Conservation (phyloP, 1,139 yeast species). For the Blastobotrys aristatus region DNA sequence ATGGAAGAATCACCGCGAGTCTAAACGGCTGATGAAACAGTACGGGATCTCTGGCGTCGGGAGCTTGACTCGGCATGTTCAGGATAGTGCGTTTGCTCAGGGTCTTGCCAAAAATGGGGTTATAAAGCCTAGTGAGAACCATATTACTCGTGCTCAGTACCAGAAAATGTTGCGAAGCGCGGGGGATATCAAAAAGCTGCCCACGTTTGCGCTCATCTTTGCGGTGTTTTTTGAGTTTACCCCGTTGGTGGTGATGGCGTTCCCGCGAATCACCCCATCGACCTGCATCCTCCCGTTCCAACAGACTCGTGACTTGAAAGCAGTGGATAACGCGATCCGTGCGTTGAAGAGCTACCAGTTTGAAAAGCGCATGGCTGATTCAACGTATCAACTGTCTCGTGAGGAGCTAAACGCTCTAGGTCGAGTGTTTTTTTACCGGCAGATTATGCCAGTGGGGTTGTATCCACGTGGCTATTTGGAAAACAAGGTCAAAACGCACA, state of each 20-base stretch:
- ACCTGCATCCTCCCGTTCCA: constrained; percentile 61
- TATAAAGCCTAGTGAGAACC: constrained; percentile 13
- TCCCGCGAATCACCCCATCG: constrained; percentile 64
- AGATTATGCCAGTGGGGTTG: constrained; percentile 16
- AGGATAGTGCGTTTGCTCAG: constrained; percentile 28
- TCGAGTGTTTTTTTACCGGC: constrained; percentile 13
- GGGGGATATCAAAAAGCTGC: constrained; percentile 54
- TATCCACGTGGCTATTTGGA: constrained; percentile 16
- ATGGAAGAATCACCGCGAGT: constrained; percentile 29
- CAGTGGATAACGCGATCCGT: constrained; percentile 16
- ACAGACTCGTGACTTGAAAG: constrained; percentile 26
- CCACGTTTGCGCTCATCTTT: constrained; percentile 55
- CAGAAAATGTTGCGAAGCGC: constrained; percentile 56
- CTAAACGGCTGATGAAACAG: constrained; percentile 18
- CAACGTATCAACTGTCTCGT: constrained; percentile 19
- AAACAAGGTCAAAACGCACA: constrained; percentile 19
- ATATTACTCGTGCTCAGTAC: constrained; percentile 49
- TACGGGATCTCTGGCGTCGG: constrained; percentile 20
- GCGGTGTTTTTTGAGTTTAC: constrained; percentile 59
- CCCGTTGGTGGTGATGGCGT: constrained; percentile 50
- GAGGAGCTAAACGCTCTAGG: constrained; percentile 18
- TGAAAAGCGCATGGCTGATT: constrained; percentile 3
- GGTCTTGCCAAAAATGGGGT: constrained; percentile 16
- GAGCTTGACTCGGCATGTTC: constrained; percentile 27
- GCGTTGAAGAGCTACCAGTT: constrained; percentile 11